Base-by-base conservation (phyloP, 352 stramenopile species). In the Globisporangium echinulatum region DNA sequence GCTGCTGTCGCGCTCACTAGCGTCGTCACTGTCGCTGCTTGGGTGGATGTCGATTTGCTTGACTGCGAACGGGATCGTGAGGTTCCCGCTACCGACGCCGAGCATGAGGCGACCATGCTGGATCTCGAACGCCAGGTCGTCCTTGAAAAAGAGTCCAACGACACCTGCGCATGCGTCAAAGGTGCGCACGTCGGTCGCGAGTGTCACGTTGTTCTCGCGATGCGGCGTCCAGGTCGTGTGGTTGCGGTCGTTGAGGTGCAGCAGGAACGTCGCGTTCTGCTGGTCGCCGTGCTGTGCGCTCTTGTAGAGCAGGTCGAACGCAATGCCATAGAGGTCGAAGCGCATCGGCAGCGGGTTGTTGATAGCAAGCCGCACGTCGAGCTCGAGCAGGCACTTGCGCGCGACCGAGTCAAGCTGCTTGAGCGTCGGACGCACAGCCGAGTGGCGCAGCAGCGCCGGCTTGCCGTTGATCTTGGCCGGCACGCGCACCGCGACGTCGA, bases 341-440 rank as follows among this genome's bases (percentile, higher is more conserved):
- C 77, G 67, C 58, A 94, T 88, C 40, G 85, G 85, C 40, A 94
- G 63, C 17, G 85, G 85, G 63, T 94, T 92, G 74, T 91, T 76
- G 56, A 92, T 74, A 46, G 69, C 77, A 49, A 94, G 75, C n/a
- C 61, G 62, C 49, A 94, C 81, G 54, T 85, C 74, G 8, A 94
- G 57, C 49, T 87, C 69, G 49, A 94, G 55, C 38, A 89, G 65
- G 62, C 85, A 94, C 61, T 76, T 85, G 60, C 67, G 79, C 11
- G 70, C 87, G 52, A 74, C 88, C 5, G 79, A 92, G 62, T 92
- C 75, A 15, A 94, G 56, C 47, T 91, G 66, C 54, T 94, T 94
- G 15, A 94, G 68, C 33, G 67, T 73, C 7, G 81, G 82, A 10
- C 63, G 68, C 42, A 92, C 74, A 15, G 59, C 66, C 33, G 90